phyloP scores from a whole-genome alignment of 495 filamentous ascomycete species.

The Pseudoneurospora amorphoporcata region DNA sequence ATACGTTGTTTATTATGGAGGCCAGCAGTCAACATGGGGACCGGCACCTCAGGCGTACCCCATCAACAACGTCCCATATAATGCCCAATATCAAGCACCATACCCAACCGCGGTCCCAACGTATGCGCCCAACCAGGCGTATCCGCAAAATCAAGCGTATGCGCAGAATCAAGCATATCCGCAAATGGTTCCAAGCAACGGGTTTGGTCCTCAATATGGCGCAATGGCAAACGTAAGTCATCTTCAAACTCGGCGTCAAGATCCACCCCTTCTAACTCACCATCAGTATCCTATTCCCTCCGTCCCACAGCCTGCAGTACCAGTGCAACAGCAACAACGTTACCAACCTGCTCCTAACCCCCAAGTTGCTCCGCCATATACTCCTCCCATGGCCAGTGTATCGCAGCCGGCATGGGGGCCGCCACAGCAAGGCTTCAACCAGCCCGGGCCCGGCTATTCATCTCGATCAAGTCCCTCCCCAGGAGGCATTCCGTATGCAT shows the following conservation, averaged over 20 bases:
- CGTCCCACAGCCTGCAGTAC: conserved; percentile 15
- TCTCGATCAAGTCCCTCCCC: conserved; percentile 26
- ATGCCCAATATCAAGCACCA: conserved; percentile 25
- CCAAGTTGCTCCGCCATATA: conserved; percentile 30
- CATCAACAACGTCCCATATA: conserved; percentile 31
- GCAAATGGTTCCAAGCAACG: conserved; percentile 33
- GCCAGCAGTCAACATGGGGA: conserved; percentile 38
- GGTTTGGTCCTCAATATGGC: conserved; percentile 26
- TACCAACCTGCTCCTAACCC: conserved; percentile 26
- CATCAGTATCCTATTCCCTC: conserved; percentile 19
- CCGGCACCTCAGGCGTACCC: conserved; percentile 37
- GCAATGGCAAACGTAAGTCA: conserved; percentile 28
- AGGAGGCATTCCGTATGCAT: conserved; percentile 53
- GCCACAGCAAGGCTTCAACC: conserved; percentile 16
- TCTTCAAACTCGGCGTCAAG: background rate
- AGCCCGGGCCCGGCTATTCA: conserved; percentile 16
- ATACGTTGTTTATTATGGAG: conserved; percentile 63
- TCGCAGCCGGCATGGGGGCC: conserved; percentile 6
- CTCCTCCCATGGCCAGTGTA: conserved; percentile 28
- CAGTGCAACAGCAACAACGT: conserved; percentile 20
- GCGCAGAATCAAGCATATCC: background rate
- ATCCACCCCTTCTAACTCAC: conserved; percentile 7
- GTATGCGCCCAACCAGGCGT: conserved; percentile 23
- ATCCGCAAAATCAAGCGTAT: conserved; percentile 1
- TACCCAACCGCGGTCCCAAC: conserved; percentile 14